These are phyloP conservation scores for Curvularia lunata DNA, from an alignment of 2,329 filamentous ascomycete genomes.

Conservation along the genomic window DNA sequence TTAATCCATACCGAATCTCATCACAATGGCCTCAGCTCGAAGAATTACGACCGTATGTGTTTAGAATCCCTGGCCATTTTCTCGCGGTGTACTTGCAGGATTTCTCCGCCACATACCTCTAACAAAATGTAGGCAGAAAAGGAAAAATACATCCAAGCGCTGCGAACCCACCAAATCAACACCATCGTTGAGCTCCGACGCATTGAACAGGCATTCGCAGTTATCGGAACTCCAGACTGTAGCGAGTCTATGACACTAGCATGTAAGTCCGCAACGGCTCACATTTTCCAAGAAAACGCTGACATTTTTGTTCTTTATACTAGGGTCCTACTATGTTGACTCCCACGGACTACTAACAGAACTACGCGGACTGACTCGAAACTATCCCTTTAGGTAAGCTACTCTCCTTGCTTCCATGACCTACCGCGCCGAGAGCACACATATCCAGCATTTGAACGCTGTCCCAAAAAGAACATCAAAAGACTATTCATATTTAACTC, in stretches of 20 bases:
- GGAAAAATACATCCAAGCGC: slow-evolving; percentile 65
- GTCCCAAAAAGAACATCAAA: not conserved
- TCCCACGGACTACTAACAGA: slow-evolving; percentile 73
- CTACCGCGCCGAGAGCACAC: not conserved
- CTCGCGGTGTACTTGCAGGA: too few relatives aligned
- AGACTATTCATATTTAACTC: not conserved
- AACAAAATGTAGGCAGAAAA: slow-evolving; percentile 52
- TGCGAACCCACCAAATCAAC: slow-evolving; percentile 72
- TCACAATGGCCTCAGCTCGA: slow-evolving; percentile 34
- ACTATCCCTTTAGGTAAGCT: slow-evolving; percentile 66
- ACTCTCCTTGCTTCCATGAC: not conserved
- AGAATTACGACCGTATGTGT: slow-evolving; percentile 37
- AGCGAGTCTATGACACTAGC: slow-evolving; percentile 72
- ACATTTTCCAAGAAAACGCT: not conserved
- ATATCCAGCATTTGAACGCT: not conserved
- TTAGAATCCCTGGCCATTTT: not conserved
- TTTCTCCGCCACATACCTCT: not conserved
- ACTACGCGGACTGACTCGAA: slow-evolving; percentile 69
- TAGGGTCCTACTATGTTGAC: slow-evolving; percentile 69
- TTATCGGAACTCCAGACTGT: slow-evolving; percentile 64
- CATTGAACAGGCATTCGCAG: slow-evolving; percentile 70
- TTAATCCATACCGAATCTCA: slow-evolving; percentile 34
- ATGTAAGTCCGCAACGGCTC: slow-evolving; percentile 52
- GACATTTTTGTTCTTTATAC: not conserved
- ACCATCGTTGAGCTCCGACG: slow-evolving; percentile 75